Evolutionary conservation across 805 yeast species (phyloP).

Genomic region (Hanseniaspora meyeri): DNA sequence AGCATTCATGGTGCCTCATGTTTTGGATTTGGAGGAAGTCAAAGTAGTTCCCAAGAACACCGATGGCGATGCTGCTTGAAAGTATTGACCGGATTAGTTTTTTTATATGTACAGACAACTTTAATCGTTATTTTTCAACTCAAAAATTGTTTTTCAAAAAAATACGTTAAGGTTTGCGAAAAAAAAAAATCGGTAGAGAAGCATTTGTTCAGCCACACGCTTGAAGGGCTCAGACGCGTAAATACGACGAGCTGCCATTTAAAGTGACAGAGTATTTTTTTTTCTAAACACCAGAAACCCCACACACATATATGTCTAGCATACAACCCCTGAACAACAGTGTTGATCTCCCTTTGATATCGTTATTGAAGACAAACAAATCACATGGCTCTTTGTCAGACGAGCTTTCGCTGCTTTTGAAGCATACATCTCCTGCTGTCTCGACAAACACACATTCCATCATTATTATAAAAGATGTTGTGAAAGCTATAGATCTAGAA

Average conservation of each 20-base stretch:
- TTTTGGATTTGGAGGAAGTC: neutral
- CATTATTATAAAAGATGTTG: neutral
- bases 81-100: too few species aligned
- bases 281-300: neutral
- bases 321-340: neutral
- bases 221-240: neutral
- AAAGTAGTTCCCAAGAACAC: neutral
- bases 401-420: conserved; percentile 3
- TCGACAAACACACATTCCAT: neutral
- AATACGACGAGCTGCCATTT: too few species aligned
- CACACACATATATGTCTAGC: neutral
- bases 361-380: neutral
- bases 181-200: too few species aligned
- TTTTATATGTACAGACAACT: too few species aligned
- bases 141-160: neutral
- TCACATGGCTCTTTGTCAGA: neutral
- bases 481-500: neutral
- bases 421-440: neutral
- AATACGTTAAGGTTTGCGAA: neutral
- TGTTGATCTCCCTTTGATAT: neutral
- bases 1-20: conserved; percentile 3
- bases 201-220: neutral
- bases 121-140: too few species aligned
- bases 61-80: neutral
- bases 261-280: neutral